These are phyloP conservation scores for Botrytis sinoallii DNA, from an alignment of 2,329 filamentous ascomycete genomes.

Conservation along the genomic window DNA sequence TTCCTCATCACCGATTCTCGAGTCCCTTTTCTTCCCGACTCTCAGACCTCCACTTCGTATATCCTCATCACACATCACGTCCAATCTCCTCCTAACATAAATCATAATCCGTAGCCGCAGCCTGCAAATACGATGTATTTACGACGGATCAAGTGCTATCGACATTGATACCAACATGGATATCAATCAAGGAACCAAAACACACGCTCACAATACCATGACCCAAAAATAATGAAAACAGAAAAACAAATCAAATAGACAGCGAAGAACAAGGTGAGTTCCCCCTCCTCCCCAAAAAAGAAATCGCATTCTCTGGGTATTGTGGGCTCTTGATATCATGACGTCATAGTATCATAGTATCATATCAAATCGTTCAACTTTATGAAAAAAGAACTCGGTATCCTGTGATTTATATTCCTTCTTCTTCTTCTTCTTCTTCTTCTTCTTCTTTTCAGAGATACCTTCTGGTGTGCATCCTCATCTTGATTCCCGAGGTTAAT, in stretches of 20 bases:
- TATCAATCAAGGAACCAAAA: not conserved
- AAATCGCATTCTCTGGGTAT: not conserved
- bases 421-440: not conserved
- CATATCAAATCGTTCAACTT: not conserved
- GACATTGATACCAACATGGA: not conserved
- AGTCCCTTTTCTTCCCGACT: too few relatives aligned
- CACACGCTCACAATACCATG: too few relatives aligned
- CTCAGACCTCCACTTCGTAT: too few relatives aligned
- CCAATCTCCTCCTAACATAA: not conserved
- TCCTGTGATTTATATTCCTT: not conserved
- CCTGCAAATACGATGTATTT: not conserved
- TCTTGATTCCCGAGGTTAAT: not conserved
- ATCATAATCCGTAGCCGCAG: too few relatives aligned
- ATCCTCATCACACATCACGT: not conserved
- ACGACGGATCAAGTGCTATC: not conserved
- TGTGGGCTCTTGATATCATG: rapidly evolving
- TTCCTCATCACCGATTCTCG: too few relatives aligned
- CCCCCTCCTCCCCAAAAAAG: too few relatives aligned
- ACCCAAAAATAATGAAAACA: too few relatives aligned
- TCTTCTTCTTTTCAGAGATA: not conserved
- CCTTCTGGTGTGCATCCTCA: not conserved
- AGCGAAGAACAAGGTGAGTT: not conserved
- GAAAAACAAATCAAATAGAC: not conserved
- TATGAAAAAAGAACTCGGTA: not conserved
- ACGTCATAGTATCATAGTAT: not conserved